Evolutionary conservation across 306 rosid species (phyloP), one percentile per base, ranked within the genome.

Genomic region (Castanea crenata): DNA sequence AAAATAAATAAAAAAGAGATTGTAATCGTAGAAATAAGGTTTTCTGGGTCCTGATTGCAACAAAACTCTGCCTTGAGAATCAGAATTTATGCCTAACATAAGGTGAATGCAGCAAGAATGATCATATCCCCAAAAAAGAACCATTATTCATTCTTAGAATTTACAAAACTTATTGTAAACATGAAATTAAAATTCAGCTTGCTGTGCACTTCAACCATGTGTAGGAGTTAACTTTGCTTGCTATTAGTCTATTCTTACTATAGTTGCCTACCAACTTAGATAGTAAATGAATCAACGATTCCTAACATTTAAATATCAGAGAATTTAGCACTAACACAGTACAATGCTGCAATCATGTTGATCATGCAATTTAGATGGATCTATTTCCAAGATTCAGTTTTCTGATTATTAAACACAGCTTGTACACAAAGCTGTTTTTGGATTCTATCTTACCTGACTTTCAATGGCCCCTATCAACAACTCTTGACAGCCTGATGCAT

Each of bases 401-500:
- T 35, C 27, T 34, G 27, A 34, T 35, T 4, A 67, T 7, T 32
- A 59, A 67, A 19, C 25, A 35, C 25, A 34, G 49, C 52, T 34
- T 68, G 14, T 0, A 4, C 51, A 19, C 27, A 19, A 21, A 35
- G 27, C 51, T 35, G 52, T 4, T 34, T 5, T 8, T 49, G 5
- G 72, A 35, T 35, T 68, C 72, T 35, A 35, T 44, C 74, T 82
- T 86, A 93, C 99, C 97, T 96, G 99, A 82, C 81, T 86, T 74
- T 87, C 89, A 73, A 96, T 83, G 32, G 96, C 86, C 63, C 89
- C 86, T 44, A 84, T 63, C 81, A 96, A 56, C 88, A 85, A 74
- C 56, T 83, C 84, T 34, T 83, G 85, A 69, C 99, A 96, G 71
- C 88, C 94, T 35, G 92, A 84, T 62, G 97, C 99, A 76, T 96